Evolutionary conservation across 768 basidiomycete species (phyloP).

Genomic region (Leucogyrophana mollusca): DNA sequence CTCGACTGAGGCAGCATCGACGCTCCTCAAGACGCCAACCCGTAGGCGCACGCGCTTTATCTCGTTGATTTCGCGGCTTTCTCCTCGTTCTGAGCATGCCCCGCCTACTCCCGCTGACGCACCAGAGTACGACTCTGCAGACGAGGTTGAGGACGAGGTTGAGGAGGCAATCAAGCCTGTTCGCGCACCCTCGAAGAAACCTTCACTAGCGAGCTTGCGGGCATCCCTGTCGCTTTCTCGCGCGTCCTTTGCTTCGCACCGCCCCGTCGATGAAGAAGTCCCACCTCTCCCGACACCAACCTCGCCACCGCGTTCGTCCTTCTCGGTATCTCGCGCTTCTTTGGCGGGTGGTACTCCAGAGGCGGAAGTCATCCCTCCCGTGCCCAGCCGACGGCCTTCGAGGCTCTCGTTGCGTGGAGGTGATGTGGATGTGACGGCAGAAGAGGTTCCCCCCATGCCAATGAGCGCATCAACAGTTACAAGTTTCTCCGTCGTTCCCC

Average conservation of each 20-base stretch:
- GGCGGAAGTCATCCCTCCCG: slow-evolving; percentile 1
- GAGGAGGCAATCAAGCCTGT: slow-evolving; percentile 17
- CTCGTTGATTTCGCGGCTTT: slow-evolving; percentile 29
- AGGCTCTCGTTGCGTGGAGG: slow-evolving; percentile 21
- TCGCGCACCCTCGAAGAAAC: slow-evolving; percentile 19
- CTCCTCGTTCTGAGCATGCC: slow-evolving; percentile 23
- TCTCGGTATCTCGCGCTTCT: slow-evolving; percentile 5
- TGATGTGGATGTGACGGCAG: not conserved
- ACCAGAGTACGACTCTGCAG: slow-evolving; percentile 13
- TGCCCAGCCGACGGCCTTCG: slow-evolving; percentile 14
- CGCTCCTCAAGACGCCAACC: slow-evolving; percentile 19
- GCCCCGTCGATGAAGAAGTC: slow-evolving; percentile 1
- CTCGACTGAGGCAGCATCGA: slow-evolving; percentile 11
- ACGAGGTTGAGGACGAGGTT: slow-evolving; percentile 22
- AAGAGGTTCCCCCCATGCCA: slow-evolving; percentile 27
- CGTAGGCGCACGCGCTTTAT: slow-evolving; percentile 32
- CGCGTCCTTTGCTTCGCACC: slow-evolving; percentile 26
- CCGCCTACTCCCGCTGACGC: slow-evolving; percentile 5
- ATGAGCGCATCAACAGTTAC: slow-evolving; percentile 26
- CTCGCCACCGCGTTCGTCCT: slow-evolving; percentile 18
- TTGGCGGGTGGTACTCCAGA: not conserved
- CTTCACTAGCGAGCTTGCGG: slow-evolving; percentile 28
- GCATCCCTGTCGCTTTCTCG: slow-evolving; percentile 29
- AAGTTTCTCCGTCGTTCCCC: slow-evolving; percentile 19
- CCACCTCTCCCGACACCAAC: slow-evolving; percentile 13